phyloP scores from a whole-genome alignment of 73 alveolate species.

The Blepharisma stoltei region DNA sequence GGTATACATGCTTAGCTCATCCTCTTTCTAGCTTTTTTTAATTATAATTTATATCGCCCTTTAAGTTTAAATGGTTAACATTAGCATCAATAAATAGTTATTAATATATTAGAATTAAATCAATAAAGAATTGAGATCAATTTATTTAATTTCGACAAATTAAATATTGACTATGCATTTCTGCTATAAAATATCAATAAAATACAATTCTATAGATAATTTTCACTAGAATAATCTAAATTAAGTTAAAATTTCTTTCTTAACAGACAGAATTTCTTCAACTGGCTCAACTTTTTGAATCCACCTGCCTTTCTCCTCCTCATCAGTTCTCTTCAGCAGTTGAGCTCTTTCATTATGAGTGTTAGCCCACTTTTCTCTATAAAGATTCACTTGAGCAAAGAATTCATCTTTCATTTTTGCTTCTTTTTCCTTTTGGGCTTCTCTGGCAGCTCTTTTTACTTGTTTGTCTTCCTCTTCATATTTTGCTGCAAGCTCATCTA shows the following conservation, averaged over 20 bases:
- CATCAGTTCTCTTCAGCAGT: conserved; percentile 1
- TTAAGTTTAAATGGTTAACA: too few species aligned
- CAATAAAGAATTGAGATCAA: too few species aligned
- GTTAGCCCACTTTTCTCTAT: conserved; percentile 7
- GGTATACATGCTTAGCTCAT: too few species aligned
- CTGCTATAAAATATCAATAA: too few species aligned
- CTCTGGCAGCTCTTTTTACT: not conserved
- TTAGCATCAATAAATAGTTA: too few species aligned
- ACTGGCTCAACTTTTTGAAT: not conserved
- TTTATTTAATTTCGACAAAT: too few species aligned
- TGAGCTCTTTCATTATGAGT: not conserved
- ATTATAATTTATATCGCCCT: too few species aligned
- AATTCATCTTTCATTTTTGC: conserved; percentile 4
- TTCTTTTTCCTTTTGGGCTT: conserved; percentile 2
- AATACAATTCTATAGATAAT: too few species aligned
- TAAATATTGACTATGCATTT: too few species aligned
- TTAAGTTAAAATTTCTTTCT: conserved; percentile 8
- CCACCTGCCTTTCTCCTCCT: conserved; percentile 9
- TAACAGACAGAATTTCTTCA: conserved; percentile 16
- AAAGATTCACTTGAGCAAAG: not conserved
- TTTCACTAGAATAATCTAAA: too few species aligned
- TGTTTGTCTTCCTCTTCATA: conserved; percentile 20
- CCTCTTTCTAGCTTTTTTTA: too few species aligned
- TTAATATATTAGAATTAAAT: too few species aligned
- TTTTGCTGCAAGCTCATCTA: not conserved